Evolutionary conservation across 768 basidiomycete genomes (phyloP).

Genomic region (Leccinum longicurvipes): DNA sequence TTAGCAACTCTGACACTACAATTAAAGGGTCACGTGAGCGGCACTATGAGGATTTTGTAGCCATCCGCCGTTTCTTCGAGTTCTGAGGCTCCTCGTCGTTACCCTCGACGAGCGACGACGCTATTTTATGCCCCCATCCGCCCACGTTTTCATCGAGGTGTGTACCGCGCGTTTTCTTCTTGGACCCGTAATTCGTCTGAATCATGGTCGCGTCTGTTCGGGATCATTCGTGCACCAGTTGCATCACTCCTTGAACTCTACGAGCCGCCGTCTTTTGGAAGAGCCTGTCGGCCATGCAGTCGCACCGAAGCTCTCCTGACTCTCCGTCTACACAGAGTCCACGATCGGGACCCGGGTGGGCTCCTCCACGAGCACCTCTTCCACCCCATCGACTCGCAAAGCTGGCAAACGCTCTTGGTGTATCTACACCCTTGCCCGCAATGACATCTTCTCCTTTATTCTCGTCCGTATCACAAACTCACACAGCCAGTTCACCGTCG

Average conservation of each 20-base stretch:
- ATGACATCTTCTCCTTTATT: conserved; percentile 24
- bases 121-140: conserved; percentile 1
- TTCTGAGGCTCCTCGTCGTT: conserved; percentile 11
- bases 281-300: conserved; percentile 9
- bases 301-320: conserved; percentile 12
- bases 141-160: conserved; percentile 8
- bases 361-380: conserved; percentile 66
- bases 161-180: not conserved
- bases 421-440: conserved; percentile 68
- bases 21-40: conserved; percentile 17
- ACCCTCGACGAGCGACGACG: not conserved
- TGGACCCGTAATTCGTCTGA: not conserved
- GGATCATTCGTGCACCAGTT: conserved; percentile 3
- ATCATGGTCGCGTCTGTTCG: not conserved
- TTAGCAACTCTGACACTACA: conserved; percentile 3
- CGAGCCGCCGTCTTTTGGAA: conserved; percentile 5
- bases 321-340: conserved; percentile 11
- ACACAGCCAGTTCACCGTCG: conserved; percentile 17
- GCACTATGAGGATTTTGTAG: conserved; percentile 10
- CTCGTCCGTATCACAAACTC: conserved; percentile 9
- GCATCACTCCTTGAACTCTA: conserved; percentile 2
- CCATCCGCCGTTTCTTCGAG: not conserved
- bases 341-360: conserved; percentile 39
- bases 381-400: conserved; percentile 76
- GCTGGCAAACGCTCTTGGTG: conserved; percentile 82